Base-by-base conservation (phyloP, 225 moss, liverwort and hornwort species). In the Physcomitrellopsis africana region DNA sequence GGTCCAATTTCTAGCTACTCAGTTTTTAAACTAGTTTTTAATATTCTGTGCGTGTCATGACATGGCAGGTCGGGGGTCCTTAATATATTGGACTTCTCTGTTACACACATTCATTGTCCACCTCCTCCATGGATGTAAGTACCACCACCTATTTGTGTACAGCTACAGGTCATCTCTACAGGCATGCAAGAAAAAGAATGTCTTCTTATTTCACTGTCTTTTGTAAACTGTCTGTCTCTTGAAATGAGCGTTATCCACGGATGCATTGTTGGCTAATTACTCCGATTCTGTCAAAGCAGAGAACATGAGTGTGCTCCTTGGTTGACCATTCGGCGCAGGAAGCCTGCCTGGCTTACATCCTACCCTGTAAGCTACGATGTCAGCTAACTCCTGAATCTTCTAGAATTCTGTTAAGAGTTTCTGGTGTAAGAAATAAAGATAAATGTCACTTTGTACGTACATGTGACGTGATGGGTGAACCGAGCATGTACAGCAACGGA, bases 61-160 rank as follows among this genome's bases (percentile, higher is more conserved):
- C 42, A 63, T 80, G 70, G 69, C 94, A 97, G 97, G 97, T 94
- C 97, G 65, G 97, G 97, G 55, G 88, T 92, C 58, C 73, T 94
- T 22, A 91, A 93, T 72, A 75, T 93, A 74, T 76, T 83, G 73
- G 76, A 83, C 47, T 80, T 89, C 48, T 80, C 80, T 66, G 74
- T 87, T 18, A 90, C 93, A 63, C 97, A 97, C 74, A 64, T 94
- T 63, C 91, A 94, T 80, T 93, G 94, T 76, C 97, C 97, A 24
- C 94, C 92, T 63, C 85, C 90, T 76, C 80, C 84, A 52, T 93
- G 91, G 91, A 52, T 43, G 87, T 87, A 84, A 85, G 88, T 88
- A 75, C 63, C 63, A 65, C n/a, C 62, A 63, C 37, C 45, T 58
- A 15, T 58, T 70, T 52, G 17, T 73, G 63, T 11, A 55, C 20